Evolutionary conservation across 2,329 filamentous ascomycete genomes (phyloP).

Genomic region (Epichloe sylvatica): DNA sequence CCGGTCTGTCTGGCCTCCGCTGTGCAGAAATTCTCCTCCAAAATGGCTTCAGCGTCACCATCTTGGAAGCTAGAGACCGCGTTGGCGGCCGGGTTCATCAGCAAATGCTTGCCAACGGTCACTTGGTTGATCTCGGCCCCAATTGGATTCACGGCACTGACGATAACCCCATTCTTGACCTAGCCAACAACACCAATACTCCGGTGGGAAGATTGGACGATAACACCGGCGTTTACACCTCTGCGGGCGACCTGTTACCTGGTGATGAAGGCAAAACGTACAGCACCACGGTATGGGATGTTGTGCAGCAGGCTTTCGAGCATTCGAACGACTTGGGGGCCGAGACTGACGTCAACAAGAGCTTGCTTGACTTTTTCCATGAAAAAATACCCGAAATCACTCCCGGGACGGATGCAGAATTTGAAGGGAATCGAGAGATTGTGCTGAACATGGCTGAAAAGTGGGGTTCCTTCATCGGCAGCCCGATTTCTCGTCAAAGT

Average conservation of each 20-base stretch:
- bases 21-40: constrained; percentile 54
- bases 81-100: constrained; percentile 52
- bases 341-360: constrained; percentile 32
- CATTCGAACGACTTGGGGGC: constrained; percentile 44
- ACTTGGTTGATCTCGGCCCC: constrained; percentile 47
- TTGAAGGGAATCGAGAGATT: constrained; percentile 25
- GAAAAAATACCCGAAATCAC: constrained; percentile 31
- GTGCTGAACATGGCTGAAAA: constrained; percentile 43
- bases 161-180: constrained; percentile 54
- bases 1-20: constrained; percentile 55
- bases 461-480: constrained; percentile 61
- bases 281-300: constrained; percentile 48
- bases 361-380: constrained; percentile 40
- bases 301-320: constrained; percentile 53
- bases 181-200: constrained; percentile 49
- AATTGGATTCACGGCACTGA: constrained; percentile 70
- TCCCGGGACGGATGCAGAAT: constrained; percentile 28
- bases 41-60: constrained; percentile 51
- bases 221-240: constrained; percentile 40
- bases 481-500: constrained; percentile 48
- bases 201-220: constrained; percentile 34
- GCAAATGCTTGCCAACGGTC: constrained; percentile 31
- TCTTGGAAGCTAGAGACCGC: constrained; percentile 54
- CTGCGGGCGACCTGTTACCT: constrained; percentile 38
- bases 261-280: constrained; percentile 31